phyloP scores from a whole-genome alignment of 192 early-diverging fungal genomes.

The Tieghemiomyces parasiticus region DNA sequence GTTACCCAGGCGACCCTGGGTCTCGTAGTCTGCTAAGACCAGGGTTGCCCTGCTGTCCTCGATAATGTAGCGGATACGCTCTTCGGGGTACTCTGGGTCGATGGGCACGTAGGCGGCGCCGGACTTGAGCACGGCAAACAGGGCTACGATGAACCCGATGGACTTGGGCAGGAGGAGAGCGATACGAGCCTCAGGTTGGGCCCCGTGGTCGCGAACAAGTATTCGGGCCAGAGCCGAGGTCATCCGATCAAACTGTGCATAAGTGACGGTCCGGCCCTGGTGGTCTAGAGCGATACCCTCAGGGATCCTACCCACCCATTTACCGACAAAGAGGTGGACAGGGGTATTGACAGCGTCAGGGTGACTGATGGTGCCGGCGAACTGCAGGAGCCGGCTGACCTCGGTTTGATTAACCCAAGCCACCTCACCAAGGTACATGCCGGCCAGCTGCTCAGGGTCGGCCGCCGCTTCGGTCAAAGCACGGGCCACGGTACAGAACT shows the following conservation, averaged over 20 bases:
- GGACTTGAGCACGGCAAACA: neutral
- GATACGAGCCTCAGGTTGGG: neutral
- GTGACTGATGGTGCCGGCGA: neutral
- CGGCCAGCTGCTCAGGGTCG: no score
- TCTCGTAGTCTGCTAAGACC: neutral
- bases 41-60: neutral
- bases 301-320: neutral
- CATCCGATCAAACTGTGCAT: neutral
- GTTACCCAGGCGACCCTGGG: neutral
- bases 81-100: neutral
- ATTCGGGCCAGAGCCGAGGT: neutral
- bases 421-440: neutral
- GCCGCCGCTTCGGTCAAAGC: no score
- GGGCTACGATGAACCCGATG: neutral
- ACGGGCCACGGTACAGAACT: no score
- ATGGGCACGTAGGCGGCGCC: conserved; percentile 2
- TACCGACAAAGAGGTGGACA: neutral
- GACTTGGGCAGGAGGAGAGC: neutral
- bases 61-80: neutral
- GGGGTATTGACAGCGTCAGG: neutral
- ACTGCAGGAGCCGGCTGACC: neutral
- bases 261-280: neutral
- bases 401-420: neutral
- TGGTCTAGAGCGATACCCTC: neutral
- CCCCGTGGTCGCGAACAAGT: neutral